Evolutionary conservation across 495 filamentous ascomycete genomes (phyloP).

Genomic region (Penicillium arizonense): DNA sequence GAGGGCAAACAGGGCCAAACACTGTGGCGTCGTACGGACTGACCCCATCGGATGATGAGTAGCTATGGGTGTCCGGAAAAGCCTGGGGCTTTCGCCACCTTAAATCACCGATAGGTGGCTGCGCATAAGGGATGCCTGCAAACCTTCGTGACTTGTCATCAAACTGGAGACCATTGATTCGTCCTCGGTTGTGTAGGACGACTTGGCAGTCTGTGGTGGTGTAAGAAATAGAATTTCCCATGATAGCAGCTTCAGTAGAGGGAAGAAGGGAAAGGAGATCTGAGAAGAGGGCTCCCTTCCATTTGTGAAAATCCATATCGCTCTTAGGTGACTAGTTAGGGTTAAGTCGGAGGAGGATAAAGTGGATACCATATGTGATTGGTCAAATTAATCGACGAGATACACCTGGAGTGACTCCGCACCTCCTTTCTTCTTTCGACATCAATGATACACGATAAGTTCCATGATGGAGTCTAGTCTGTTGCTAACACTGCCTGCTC

Average conservation of each 20-base stretch:
- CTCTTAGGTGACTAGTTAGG: no score
- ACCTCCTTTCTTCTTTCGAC: no score
- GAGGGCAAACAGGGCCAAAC: constrained; percentile 46
- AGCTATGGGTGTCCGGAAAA: constrained; percentile 36
- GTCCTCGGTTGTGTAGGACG: constrained; percentile 4
- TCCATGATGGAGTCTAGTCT: no score
- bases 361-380: no score
- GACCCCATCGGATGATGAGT: constrained; percentile 12
- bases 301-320: no score
- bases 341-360: no score
- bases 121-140: constrained; percentile 46
- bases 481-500: no score
- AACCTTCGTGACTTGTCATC: constrained; percentile 30
- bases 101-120: constrained; percentile 38
- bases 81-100: constrained; percentile 43
- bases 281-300: background rate
- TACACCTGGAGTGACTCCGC: no score
- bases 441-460: no score
- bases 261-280: background rate
- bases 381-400: no score
- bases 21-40: constrained; percentile 34
- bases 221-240: constrained; percentile 17
- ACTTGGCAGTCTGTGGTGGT: constrained; percentile 2
- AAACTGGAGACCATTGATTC: constrained; percentile 21
- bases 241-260: constrained; percentile 2